A percentile compares a stretch with the other conserved stretches of the same genome.
Evolutionary conservation across 129 eudicot genomes (phyloP).

Genomic region (Dittrichia graveolens): DNA sequence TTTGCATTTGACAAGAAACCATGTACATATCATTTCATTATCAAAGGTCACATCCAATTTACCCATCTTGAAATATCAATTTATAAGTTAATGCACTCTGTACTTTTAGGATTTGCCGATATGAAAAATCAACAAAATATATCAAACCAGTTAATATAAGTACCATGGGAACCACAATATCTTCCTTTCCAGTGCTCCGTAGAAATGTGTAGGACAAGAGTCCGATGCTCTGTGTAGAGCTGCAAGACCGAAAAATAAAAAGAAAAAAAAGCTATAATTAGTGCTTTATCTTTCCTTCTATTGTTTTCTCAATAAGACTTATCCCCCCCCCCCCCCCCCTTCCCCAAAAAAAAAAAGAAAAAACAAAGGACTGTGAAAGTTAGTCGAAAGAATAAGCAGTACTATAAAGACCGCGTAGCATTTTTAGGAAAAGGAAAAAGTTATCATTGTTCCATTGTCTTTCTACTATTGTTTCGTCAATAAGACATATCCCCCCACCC

Average conservation of each 20-base stretch:
- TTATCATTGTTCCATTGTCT: too few species aligned
- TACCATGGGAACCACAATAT: slow-evolving; percentile 99
- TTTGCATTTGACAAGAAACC: too few species aligned
- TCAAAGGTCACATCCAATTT: background rate
- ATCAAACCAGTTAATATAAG: slow-evolving; percentile 30
- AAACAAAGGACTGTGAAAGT: background rate
- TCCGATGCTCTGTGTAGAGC: slow-evolving; percentile 90
- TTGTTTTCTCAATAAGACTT: background rate
- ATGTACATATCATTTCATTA: too few species aligned
- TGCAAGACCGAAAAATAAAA: slow-evolving; percentile 25
- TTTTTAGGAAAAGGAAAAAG: background rate
- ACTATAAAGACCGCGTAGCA: background rate
- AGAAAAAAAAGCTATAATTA: background rate
- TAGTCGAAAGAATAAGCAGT: background rate
- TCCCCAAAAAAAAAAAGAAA: too few species aligned
- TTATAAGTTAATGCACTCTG: background rate
- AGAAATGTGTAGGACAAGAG: slow-evolving; percentile 88
- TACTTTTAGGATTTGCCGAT: background rate
- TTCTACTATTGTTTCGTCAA: too few species aligned
- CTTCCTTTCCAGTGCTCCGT: slow-evolving; percentile 84
- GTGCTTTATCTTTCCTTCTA: slow-evolving; percentile 35
- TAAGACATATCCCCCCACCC: too few species aligned
- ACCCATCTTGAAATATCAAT: background rate
- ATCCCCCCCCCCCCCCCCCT: background rate
- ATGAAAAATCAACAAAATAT: background rate